These are phyloP conservation scores for Yarrowia galli DNA, from an alignment of 1,139 yeast genomes.

Conservation along the genomic window DNA sequence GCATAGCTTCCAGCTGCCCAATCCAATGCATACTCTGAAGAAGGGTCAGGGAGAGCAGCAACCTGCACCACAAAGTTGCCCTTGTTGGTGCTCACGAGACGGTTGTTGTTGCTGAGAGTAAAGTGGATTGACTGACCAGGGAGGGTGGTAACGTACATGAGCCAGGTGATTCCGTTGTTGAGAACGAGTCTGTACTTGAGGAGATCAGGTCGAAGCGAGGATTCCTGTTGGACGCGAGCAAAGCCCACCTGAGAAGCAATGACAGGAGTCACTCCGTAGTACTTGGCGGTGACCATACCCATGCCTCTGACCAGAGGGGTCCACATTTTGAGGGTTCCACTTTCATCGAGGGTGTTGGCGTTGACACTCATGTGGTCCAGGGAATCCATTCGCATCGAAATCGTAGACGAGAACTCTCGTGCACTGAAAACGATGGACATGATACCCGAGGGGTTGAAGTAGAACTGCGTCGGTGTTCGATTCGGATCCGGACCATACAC, in stretches of 20 bases:
- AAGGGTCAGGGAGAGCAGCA: conserved; percentile 59
- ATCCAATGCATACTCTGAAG: conserved; percentile 54
- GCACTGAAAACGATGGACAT: conserved; percentile 51
- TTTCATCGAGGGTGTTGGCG: conserved; percentile 59
- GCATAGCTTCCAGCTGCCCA: conserved; percentile 68
- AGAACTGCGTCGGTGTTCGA: conserved; percentile 49
- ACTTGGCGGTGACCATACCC: conserved; percentile 75
- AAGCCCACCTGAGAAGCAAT: conserved; percentile 66
- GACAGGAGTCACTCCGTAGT: conserved; percentile 61
- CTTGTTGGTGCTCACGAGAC: conserved; percentile 45
- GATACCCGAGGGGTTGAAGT: conserved; percentile 53
- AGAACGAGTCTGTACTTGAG: conserved; percentile 56
- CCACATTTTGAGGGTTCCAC: conserved; percentile 60
- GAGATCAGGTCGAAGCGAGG: conserved; percentile 47
- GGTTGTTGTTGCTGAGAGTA: conserved; percentile 53
- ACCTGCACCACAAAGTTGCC: conserved; percentile 64
- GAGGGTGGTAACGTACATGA: conserved; percentile 57
- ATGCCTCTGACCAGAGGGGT: conserved; percentile 69
- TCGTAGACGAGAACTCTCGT: conserved; percentile 45
- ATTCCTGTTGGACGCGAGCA: conserved; percentile 51
- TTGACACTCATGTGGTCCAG: conserved; percentile 60
- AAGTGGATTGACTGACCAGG: conserved; percentile 49
- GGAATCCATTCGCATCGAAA: conserved; percentile 44
- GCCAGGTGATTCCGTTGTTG: conserved; percentile 63
- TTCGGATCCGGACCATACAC: conserved; percentile 46